These are phyloP conservation scores for Lodderomyces parapsilosis DNA, from an alignment of 1,139 yeast species.

Conservation along the genomic window DNA sequence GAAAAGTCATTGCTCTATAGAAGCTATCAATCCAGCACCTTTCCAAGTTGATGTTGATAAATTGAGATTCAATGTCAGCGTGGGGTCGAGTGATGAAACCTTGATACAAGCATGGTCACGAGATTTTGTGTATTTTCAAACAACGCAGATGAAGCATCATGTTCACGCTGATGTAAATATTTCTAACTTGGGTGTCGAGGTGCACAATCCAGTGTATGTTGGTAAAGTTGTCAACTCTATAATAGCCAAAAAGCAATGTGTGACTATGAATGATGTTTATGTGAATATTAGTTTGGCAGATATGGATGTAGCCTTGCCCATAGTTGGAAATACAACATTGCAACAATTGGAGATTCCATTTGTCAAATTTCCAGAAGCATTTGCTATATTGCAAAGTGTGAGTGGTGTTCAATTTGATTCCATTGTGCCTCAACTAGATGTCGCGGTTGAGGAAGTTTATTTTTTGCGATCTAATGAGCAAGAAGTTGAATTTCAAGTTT, in stretches of 20 bases:
- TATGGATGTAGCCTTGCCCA: slow-evolving; percentile 20
- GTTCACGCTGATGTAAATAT: slow-evolving; percentile 13
- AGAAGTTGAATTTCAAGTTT: slow-evolving; percentile 22
- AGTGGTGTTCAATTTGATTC: slow-evolving; percentile 10
- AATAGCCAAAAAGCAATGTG: slow-evolving; percentile 10
- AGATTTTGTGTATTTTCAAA: slow-evolving; percentile 2
- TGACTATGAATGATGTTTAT: slow-evolving; percentile 7
- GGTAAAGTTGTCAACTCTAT: slow-evolving; percentile 18
- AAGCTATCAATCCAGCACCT: neutral
- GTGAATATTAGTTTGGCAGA: slow-evolving; percentile 19
- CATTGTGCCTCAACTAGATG: slow-evolving; percentile 18
- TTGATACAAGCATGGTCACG: slow-evolving; percentile 6
- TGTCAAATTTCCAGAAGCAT: slow-evolving; percentile 1
- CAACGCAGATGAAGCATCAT: slow-evolving; percentile 4
- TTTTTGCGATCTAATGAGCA: slow-evolving; percentile 24
- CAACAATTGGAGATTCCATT: slow-evolving; percentile 17
- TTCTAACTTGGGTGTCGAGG: slow-evolving; percentile 15
- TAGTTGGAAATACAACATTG: slow-evolving; percentile 19
- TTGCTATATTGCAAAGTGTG: neutral
- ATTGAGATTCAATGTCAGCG: slow-evolving; percentile 4
- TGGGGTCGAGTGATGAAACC: neutral
- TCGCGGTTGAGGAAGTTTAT: slow-evolving; percentile 22
- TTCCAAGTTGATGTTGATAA: slow-evolving; percentile 1
- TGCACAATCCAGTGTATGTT: slow-evolving; percentile 14
- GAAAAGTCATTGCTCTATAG: neutral